Evolutionary conservation across 176 grass and related monocot species (phyloP).

Genomic region (Dendrocalamus sinicus): DNA sequence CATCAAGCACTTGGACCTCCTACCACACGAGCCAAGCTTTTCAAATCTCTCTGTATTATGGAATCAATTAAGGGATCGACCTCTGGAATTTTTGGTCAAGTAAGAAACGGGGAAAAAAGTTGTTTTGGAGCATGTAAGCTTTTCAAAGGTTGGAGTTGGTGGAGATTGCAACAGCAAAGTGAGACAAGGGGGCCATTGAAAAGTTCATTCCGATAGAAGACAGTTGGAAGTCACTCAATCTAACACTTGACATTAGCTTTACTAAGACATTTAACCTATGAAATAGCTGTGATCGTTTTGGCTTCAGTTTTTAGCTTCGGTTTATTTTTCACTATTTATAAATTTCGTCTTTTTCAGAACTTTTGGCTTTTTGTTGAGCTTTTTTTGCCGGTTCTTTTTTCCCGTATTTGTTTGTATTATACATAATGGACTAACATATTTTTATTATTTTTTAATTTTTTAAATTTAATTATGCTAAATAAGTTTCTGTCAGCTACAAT

Average conservation of each 20-base stretch:
- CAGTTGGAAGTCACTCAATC: not conserved
- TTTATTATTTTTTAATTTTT: too few species aligned
- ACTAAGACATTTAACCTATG: not conserved
- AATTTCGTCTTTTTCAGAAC: too few species aligned
- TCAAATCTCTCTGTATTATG: not conserved
- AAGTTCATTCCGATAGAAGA: slow-evolving; percentile 26
- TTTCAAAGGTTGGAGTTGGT: slow-evolving; percentile 43
- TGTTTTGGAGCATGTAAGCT: not conserved
- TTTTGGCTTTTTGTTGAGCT: too few species aligned
- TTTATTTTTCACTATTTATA: too few species aligned
- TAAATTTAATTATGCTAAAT: too few species aligned
- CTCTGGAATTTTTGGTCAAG: slow-evolving; percentile 17
- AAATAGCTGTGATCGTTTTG: not conserved
- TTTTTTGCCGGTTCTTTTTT: too few species aligned
- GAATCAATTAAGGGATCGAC: not conserved
- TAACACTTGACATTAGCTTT: not conserved
- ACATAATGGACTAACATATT: too few species aligned
- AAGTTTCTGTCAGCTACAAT: too few species aligned
- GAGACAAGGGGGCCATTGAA: not conserved
- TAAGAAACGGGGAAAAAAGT: not conserved
- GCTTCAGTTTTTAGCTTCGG: too few species aligned
- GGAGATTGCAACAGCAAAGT: slow-evolving; percentile 4
- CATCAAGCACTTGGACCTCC: slow-evolving; percentile 28
- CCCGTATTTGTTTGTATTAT: too few species aligned
- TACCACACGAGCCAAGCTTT: slow-evolving; percentile 40